phyloP scores from a whole-genome alignment of 495 filamentous ascomycete species.

The Aspergillus steynii region DNA sequence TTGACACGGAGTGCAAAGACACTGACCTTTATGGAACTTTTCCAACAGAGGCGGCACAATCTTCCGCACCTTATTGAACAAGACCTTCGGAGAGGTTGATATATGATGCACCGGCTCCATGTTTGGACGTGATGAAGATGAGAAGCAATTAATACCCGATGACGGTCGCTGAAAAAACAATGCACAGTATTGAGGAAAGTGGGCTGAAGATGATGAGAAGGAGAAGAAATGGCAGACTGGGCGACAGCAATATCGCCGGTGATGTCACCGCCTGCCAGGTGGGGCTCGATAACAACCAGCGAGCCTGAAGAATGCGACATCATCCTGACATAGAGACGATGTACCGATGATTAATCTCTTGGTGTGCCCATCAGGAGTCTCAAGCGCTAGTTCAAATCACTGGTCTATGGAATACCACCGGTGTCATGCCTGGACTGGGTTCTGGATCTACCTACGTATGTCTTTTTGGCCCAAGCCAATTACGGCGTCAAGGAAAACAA shows the following conservation, averaged over 20 bases:
- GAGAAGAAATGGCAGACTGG: conserved; percentile 9
- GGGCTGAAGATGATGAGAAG: conserved; percentile 12
- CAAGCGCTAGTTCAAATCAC: too few relatives aligned
- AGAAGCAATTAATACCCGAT: conserved; percentile 1
- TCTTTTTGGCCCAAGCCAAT: too few relatives aligned
- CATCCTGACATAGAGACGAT: not conserved
- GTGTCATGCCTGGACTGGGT: too few relatives aligned
- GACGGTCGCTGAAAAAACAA: not conserved
- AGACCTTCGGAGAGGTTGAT: conserved; percentile 62
- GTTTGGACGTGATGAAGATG: conserved; percentile 2
- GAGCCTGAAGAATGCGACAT: not conserved
- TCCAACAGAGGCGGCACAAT: conserved; percentile 94
- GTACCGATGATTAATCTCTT: too few relatives aligned
- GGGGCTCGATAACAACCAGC: conserved; percentile 22
- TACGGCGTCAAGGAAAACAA: not conserved
- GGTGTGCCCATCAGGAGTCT: too few relatives aligned
- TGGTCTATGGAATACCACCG: too few relatives aligned
- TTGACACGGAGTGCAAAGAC: conserved; percentile 1
- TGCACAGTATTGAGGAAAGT: not conserved
- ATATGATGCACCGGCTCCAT: conserved; percentile 51
- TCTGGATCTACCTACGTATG: too few relatives aligned
- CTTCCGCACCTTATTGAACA: conserved; percentile 80
- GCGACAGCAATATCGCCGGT: conserved; percentile 19
- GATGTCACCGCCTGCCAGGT: conserved; percentile 45
- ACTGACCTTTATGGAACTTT: conserved; percentile 90